Percentiles rank a stretch among this genome's conserved stretches.
Evolutionary conservation across 257 asterid species (phyloP).

Genomic region (Petunia axillaris): DNA sequence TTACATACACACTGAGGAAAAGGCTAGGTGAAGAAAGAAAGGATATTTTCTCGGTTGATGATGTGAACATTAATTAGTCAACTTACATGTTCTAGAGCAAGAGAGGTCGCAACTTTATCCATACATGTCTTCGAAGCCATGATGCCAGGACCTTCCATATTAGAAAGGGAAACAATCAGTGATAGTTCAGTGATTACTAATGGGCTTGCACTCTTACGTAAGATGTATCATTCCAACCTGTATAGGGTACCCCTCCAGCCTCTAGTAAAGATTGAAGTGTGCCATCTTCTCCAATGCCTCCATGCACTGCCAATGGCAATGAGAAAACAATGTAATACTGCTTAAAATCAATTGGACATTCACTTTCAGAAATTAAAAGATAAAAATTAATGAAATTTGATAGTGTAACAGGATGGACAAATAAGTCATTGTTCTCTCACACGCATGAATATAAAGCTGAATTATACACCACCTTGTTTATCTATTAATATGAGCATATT

Average conservation of each 20-base stretch:
- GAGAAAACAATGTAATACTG: conserved; percentile 13
- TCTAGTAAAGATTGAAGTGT: conserved; percentile 80
- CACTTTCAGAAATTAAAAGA: conserved; percentile 19
- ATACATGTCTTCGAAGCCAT: conserved; percentile 76
- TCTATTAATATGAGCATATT: not conserved
- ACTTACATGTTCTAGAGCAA: conserved; percentile 75
- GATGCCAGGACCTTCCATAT: conserved; percentile 69
- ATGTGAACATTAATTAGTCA: conserved; percentile 27
- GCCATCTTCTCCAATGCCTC: conserved; percentile 94
- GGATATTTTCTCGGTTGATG: not conserved
- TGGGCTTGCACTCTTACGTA: not conserved
- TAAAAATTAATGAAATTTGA: conserved; percentile 15
- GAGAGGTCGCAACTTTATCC: conserved; percentile 93
- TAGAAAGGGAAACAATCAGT: conserved; percentile 38
- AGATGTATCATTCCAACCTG: conserved; percentile 47
- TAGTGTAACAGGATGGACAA: not conserved
- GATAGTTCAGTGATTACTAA: conserved; percentile 16
- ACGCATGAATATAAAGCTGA: not conserved
- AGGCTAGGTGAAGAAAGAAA: not conserved
- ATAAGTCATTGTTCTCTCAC: not conserved
- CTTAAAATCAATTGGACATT: not conserved
- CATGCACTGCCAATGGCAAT: conserved; percentile 65
- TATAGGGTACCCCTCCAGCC: conserved; percentile 70
- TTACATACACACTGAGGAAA: not conserved
- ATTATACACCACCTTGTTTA: not conserved